phyloP scores from a whole-genome alignment of 768 basidiomycete genomes.

The Leccinum longicurvipes region DNA sequence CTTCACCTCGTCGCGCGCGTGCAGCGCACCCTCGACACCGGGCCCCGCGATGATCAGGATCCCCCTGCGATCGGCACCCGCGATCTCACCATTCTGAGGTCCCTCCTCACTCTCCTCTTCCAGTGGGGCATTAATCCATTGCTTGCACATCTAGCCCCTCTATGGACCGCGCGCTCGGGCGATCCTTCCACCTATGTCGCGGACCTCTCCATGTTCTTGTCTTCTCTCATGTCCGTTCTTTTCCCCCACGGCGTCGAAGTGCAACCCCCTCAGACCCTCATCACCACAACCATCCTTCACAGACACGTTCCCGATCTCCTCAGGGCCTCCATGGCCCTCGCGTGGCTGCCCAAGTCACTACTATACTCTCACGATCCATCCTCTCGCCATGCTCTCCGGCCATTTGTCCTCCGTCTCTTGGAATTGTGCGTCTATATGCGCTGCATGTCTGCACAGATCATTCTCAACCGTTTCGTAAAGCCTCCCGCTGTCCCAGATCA shows the following conservation, averaged over 20 bases:
- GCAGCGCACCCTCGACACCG: slow-evolving; percentile 40
- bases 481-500: slow-evolving; percentile 61
- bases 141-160: slow-evolving; percentile 39
- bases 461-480: slow-evolving; percentile 30
- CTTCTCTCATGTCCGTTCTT: slow-evolving; percentile 45
- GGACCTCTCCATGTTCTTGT: slow-evolving; percentile 43
- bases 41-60: too few relatives aligned
- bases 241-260: slow-evolving; percentile 53
- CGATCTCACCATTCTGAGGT: slow-evolving; percentile 60
- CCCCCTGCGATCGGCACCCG: slow-evolving; percentile 55
- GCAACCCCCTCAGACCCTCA: slow-evolving; percentile 52
- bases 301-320: slow-evolving; percentile 59
- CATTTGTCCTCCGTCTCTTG: slow-evolving; percentile 53
- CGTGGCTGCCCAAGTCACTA: slow-evolving; percentile 65
- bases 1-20: slow-evolving; percentile 46
- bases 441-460: slow-evolving; percentile 8
- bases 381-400: slow-evolving; percentile 47
- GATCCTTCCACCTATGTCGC: slow-evolving; percentile 36
- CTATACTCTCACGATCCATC: slow-evolving; percentile 36
- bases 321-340: slow-evolving; percentile 57
- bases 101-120: slow-evolving; percentile 64
- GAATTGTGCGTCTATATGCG: slow-evolving; percentile 50
- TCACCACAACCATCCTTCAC: slow-evolving; percentile 56
- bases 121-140: slow-evolving; percentile 67
- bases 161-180: slow-evolving; percentile 31